Base-by-base conservation (phyloP, 495 filamentous ascomycete genomes). In the Halenospora varia region DNA sequence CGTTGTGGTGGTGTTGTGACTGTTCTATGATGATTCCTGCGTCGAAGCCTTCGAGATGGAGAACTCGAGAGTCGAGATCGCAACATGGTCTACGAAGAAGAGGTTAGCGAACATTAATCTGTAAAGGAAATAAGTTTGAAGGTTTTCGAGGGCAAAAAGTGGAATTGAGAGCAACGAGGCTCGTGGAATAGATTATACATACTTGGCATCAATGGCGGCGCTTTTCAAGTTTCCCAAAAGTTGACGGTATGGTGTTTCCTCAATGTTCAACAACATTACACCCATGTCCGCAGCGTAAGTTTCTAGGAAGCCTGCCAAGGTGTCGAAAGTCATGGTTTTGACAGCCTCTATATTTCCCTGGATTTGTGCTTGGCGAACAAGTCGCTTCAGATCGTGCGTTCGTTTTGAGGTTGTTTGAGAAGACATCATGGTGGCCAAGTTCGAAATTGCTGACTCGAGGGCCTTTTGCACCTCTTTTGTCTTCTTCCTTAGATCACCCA, bases 371-470 rank as follows among this genome's bases (percentile, higher is more conserved):
- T 68, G 65, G 10, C 65, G 65, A 20, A 63, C 22, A 24, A 68
- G 53, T 56, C 65, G 60, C 25, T 68, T 60, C 11, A 68, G 25
- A 55, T 68, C 65, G 26, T 68, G 65, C n/a, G 60, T 66, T 59
- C 65, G 57, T 46, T 65, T 68, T 17, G 65, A 68, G 15, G 60
- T 68, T 10, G 57, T 63, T 54, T 63, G 65, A 23, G 65, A 57
- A 23, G 65, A 68, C 29, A 65, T 61, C 63, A 63, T 66, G 24
- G 63, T 68, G 19, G 50, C 49, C 25, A 66, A 35, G 51, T 26
- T 48, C 10, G 65, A 62, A 22, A 64, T 67, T 29, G 24, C 24
- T 23, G 55, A 46, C 17, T 58, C 48, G 13, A 58, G 48, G 19
- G 1, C 10, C 48, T 46, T 51, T 23, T 58, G 55, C n/a, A 46